Conservation (phyloP, 495 filamentous ascomycete species). For the Penicillium pancosmium region DNA sequence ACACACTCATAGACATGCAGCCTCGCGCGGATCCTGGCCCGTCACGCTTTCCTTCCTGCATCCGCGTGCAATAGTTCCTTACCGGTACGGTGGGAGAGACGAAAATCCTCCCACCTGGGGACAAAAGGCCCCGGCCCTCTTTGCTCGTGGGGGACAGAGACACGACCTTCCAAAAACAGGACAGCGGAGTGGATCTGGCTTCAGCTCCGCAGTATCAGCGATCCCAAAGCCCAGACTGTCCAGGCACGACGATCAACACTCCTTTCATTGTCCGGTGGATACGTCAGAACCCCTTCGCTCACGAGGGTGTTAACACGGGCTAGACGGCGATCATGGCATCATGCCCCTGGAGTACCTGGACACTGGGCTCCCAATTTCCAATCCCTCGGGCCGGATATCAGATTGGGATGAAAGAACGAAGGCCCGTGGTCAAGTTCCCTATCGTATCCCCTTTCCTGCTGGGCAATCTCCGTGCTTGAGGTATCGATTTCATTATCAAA, state of each 20-base stretch:
- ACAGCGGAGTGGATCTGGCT: not conserved
- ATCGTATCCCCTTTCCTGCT: not conserved
- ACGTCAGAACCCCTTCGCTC: constrained; percentile 16
- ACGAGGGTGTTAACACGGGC: constrained; percentile 3
- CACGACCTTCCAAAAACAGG: constrained; percentile 16
- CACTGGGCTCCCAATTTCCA: constrained; percentile 3
- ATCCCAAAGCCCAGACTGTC: constrained; percentile 6
- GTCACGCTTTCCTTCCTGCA: not conserved
- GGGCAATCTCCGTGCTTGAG: constrained; percentile 1
- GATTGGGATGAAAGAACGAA: constrained; percentile 3
- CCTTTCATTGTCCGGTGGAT: constrained; percentile 16
- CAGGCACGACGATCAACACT: constrained; percentile 15
- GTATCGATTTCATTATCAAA: constrained; percentile 3
- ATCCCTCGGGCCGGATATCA: constrained; percentile 1
- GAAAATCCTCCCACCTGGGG: constrained; percentile 5
- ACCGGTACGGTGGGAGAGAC: not conserved
- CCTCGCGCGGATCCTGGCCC: not conserved
- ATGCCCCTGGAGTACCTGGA: constrained; percentile 5
- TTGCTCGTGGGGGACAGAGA: constrained; percentile 11
- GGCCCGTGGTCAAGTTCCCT: not conserved
- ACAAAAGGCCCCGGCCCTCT: constrained; percentile 3
- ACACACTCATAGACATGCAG: not conserved
- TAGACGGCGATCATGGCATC: constrained; percentile 23
- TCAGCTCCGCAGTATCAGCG: constrained; percentile 6
- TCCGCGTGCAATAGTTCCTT: not conserved